Base-by-base conservation (phyloP, 371 early-diverging fungal genomes). In the Mycotypha africana region DNA sequence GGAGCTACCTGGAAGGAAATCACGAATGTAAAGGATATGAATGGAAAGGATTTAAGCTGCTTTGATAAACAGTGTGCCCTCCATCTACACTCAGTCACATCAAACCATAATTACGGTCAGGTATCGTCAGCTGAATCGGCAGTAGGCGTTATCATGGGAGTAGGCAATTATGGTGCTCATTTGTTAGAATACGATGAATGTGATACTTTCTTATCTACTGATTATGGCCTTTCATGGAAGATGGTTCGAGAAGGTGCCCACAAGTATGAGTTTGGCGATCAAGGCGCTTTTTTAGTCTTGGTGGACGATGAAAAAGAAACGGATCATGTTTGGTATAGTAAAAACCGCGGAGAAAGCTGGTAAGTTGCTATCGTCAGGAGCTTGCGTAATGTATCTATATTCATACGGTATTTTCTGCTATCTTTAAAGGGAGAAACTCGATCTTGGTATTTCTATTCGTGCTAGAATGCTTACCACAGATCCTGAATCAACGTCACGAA, bases 201-300 rank as follows among this genome's bases (percentile, higher is more conserved):
- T 44, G 89, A 92, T 58, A 92, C 92, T 0, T 95, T 86, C 51
- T 38, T 93, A 34, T 85, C 84, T 4, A 69, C 70, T 12, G 97
- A 98, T 58, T 92, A 88, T 21, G 98, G 97, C 19, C 47, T 87
- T 7, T 78, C 76, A 2, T 98, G 98, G 98, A 66, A 59, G 24
- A 80, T 84, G 52, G 83, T 81, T 6, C 66, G 62, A 19, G 78
- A 82, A 55, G 93, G 86, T 20, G 85, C 94, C 7, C 92, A 96
- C 58, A 85, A 85, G 54, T 93, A 89, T 65, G 93, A 91, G 42
- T 76, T 94, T 53, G 92, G 87, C 5, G 92, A 95, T 50, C 78
- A 82, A 62, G 98, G 97, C 6, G 67, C 84, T 3, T 43, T 92
- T 4, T 60, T 96, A 30, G 84, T 86, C 2, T 59, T 91, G 14